Evolutionary conservation across 176 grass and related monocot genomes (phyloP), one percentile per base, ranked within the genome.

Genomic region (Zoysia japonica): DNA sequence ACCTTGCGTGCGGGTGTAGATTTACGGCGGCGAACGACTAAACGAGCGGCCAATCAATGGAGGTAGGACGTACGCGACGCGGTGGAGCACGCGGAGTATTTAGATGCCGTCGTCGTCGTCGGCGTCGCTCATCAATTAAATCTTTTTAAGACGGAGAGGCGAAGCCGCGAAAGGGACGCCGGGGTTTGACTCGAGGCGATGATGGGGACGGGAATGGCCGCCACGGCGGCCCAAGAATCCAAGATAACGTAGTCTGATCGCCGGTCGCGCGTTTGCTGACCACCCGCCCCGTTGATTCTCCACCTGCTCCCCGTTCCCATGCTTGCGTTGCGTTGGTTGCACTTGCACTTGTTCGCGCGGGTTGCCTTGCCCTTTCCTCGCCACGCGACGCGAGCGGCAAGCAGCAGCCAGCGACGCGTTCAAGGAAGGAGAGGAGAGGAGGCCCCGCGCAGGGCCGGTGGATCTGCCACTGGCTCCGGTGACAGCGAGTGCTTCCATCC

Each of bases 241-340:
- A 70, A 37, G 80, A 88, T 83, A 83, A 83, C 83, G 68, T 83
- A 68, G n/a, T 87, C 61, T 68, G 68, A 57, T 67, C 61, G 38
- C 2, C 52, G 4, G 62, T 65, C 62, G 16, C 15, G 39, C 62
- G 80, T 43, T 65, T 2, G 80, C 79, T 9, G 61, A 78, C 76
- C 43, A 37, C 57, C 57, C 57, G 57, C 57, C 59, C 59, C 59
- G 11, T 17, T 0, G 47, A 67, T 49, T 35, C 9, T 35, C 8
- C 51, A 59, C 9, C 67, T 42, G 35, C 63, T 51, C 59, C 68
- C 45, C 72, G 49, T 28, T 65, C 39, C 55, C 52, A 6, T 54
- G 7, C 2, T 53, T 3, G 74, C 5, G 17, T 56, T 19, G 61
- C 67, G 54, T 71, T 12, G 43, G 35, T 39, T 63, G 28, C 28